Percentiles rank a stretch among this genome's conserved stretches.
phyloP scores from a whole-genome alignment of 2,329 filamentous ascomycete genomes.

The Zasmidium cellare region DNA sequence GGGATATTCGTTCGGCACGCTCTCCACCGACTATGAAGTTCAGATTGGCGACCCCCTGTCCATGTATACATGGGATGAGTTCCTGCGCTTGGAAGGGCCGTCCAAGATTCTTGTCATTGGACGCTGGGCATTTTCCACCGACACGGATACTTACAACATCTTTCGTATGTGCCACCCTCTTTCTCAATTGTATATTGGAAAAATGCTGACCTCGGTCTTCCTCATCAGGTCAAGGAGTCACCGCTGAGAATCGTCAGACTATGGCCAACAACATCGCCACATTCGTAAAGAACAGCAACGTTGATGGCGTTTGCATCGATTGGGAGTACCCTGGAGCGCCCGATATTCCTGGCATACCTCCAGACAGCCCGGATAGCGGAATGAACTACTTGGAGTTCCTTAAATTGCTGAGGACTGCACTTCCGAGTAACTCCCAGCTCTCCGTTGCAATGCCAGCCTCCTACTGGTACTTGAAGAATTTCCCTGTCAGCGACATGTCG shows the following conservation, averaged over 20 bases:
- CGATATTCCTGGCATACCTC: slow-evolving; percentile 5
- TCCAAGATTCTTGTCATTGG: slow-evolving; percentile 48
- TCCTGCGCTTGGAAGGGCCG: slow-evolving; percentile 19
- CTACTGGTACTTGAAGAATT: slow-evolving; percentile 33
- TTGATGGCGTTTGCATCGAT: slow-evolving; percentile 50
- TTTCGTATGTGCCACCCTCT: too few relatives aligned
- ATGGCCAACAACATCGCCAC: slow-evolving; percentile 67
- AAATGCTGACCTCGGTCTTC: too few relatives aligned
- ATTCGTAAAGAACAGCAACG: slow-evolving; percentile 73
- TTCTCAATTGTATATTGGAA: too few relatives aligned
- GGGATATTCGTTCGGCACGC: too few relatives aligned
- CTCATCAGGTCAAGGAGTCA: slow-evolving; percentile 36
- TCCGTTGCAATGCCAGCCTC: slow-evolving; percentile 33
- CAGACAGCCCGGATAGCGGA: slow-evolving; percentile 5
- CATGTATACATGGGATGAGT: slow-evolving; percentile 36
- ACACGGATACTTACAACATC: slow-evolving; percentile 34
- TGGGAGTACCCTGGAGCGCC: slow-evolving; percentile 35
- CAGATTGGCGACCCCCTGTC: too few relatives aligned
- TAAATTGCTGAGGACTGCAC: slow-evolving; percentile 3
- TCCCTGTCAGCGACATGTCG: slow-evolving; percentile 29
- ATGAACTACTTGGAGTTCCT: slow-evolving; percentile 18
- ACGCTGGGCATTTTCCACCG: slow-evolving; percentile 44
- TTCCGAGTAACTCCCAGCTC: slow-evolving; percentile 18
- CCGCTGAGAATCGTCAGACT: slow-evolving; percentile 40
- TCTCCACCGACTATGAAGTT: too few relatives aligned